Conservation (phyloP, 78 protist genomes). For the Dictyostelium discoideum region DNA sequence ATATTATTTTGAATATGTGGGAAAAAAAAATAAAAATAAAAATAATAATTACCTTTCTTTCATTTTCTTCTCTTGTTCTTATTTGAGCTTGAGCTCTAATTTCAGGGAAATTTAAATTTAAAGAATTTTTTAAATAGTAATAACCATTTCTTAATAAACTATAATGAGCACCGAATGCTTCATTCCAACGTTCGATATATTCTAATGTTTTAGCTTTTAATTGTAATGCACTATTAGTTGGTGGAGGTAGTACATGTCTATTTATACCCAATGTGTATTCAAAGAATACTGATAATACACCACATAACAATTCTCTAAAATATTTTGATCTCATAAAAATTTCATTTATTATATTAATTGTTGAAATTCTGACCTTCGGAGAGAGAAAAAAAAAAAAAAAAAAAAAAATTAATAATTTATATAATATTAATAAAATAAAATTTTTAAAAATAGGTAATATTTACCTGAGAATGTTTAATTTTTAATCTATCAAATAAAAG, state of each 20-base stretch:
- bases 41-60: slow-evolving; percentile 28
- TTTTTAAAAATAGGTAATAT: neutral
- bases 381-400: too few species aligned
- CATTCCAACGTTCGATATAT: slow-evolving; percentile 53
- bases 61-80: slow-evolving; percentile 30
- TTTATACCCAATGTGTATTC: slow-evolving; percentile 55
- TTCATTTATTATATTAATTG: slow-evolving; percentile 65
- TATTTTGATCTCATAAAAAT: slow-evolving; percentile 68
- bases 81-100: neutral
- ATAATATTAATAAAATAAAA: neutral
- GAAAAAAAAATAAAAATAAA: neutral
- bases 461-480: slow-evolving; percentile 65
- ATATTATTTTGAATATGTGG: neutral
- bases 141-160: slow-evolving; percentile 17
- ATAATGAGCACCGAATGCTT: slow-evolving; percentile 59
- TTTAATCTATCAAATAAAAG: slow-evolving; percentile 35
- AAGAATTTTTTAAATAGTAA: slow-evolving; percentile 45
- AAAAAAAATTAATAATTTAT: slow-evolving; percentile 34
- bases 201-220: slow-evolving; percentile 52
- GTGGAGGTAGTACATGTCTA: slow-evolving; percentile 55
- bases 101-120: slow-evolving; percentile 61
- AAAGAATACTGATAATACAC: slow-evolving; percentile 11
- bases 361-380: slow-evolving; percentile 75
- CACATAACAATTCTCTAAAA: slow-evolving; percentile 68
- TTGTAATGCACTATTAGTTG: slow-evolving; percentile 22